These are phyloP conservation scores for Aspergillus hancockii DNA, from an alignment of 495 filamentous ascomycete genomes.

Conservation along the genomic window DNA sequence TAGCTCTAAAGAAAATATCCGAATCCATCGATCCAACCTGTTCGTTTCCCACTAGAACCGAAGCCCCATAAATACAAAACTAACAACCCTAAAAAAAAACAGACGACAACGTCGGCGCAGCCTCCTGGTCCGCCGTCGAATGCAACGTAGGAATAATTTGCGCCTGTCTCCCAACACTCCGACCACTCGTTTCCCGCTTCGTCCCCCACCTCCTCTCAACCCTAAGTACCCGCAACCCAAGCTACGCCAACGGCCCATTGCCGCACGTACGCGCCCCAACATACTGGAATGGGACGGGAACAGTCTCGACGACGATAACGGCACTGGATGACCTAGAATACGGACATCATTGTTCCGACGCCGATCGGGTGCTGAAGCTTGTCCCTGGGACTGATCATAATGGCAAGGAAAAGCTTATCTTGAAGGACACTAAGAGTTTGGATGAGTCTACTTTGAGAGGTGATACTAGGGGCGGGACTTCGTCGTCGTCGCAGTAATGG, in stretches of 20 bases:
- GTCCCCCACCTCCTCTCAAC: slow-evolving; percentile 36
- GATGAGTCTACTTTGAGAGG: slow-evolving; percentile 6
- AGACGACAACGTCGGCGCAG: slow-evolving; percentile 59
- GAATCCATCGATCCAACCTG: slow-evolving; percentile 46
- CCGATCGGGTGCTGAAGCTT: slow-evolving; percentile 28
- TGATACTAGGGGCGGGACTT: not conserved
- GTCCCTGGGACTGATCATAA: slow-evolving; percentile 20
- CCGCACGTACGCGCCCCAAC: slow-evolving; percentile 23
- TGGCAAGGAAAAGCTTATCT: slow-evolving; percentile 14
- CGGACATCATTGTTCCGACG: slow-evolving; percentile 26
- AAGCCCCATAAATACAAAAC: no score
- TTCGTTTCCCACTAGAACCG: slow-evolving; percentile 28
- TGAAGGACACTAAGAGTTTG: slow-evolving; percentile 6
- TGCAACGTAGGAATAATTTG: slow-evolving; percentile 87
- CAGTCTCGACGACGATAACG: slow-evolving; percentile 31
- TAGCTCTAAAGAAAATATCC: slow-evolving; percentile 37
- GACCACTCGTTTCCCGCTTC: slow-evolving; percentile 65
- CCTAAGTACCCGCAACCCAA: slow-evolving; percentile 22
- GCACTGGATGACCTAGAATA: slow-evolving; percentile 37
- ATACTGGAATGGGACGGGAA: slow-evolving; percentile 36
- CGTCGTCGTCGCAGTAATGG: slow-evolving; percentile 1
- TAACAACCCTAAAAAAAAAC: slow-evolving; percentile 6
- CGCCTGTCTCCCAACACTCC: slow-evolving; percentile 83
- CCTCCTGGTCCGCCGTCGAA: slow-evolving; percentile 84
- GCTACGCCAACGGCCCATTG: slow-evolving; percentile 16